These are phyloP conservation scores for Rhododendron molle DNA, from an alignment of 148 eudicot species.

Conservation along the genomic window DNA sequence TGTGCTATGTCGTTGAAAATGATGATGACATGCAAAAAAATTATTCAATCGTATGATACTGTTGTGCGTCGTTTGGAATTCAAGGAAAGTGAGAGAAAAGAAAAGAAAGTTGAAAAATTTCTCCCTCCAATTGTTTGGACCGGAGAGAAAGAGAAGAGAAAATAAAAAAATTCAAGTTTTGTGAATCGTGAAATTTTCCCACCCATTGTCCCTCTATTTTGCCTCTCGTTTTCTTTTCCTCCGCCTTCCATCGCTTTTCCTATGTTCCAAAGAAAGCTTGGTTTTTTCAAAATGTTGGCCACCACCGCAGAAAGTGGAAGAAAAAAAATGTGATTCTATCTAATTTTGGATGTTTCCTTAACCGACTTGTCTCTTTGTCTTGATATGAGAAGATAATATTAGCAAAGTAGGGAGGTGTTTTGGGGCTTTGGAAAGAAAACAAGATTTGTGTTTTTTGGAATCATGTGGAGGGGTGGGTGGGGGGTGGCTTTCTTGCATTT, in stretches of 20 bases:
- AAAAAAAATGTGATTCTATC: conserved; percentile 23
- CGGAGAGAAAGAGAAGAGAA: too few relatives aligned
- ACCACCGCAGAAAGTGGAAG: conserved; percentile 14
- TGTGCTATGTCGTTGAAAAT: background rate
- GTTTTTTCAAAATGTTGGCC: background rate
- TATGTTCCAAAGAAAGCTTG: too few relatives aligned
- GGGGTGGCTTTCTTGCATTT: conserved; percentile 31
- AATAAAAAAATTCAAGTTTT: too few relatives aligned
- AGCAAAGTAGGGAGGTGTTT: conserved; percentile 35
- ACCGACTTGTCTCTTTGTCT: conserved; percentile 52
- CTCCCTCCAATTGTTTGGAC: too few relatives aligned
- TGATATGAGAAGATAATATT: conserved; percentile 37
- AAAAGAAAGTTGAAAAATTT: too few relatives aligned
- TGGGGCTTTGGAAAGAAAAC: conserved; percentile 24
- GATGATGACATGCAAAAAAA: background rate
- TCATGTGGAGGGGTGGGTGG: background rate
- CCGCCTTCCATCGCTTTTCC: too few relatives aligned
- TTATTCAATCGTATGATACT: background rate
- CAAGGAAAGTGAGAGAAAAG: too few relatives aligned
- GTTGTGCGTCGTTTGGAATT: too few relatives aligned
- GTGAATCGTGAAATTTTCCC: too few relatives aligned
- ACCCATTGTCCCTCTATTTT: too few relatives aligned
- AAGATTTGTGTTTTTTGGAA: conserved; percentile 33
- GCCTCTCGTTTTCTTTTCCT: too few relatives aligned
- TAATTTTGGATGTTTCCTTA: conserved; percentile 38